phyloP scores from a whole-genome alignment of 495 filamentous ascomycete species.

The Penicillium salamii region DNA sequence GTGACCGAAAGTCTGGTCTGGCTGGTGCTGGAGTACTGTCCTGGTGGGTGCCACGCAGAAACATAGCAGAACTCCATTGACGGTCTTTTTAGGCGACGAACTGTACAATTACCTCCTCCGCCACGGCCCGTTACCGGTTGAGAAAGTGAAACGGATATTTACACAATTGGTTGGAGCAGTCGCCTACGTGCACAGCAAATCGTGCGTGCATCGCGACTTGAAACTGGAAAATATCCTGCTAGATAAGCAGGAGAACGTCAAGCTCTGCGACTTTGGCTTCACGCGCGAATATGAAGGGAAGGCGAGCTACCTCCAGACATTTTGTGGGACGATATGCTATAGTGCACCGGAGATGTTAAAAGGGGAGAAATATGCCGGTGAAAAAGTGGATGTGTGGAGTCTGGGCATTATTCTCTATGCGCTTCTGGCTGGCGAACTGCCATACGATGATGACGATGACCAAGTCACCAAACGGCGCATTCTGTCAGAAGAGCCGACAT shows the following conservation, averaged over 20 bases:
- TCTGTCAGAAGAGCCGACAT: slow-evolving; percentile 76
- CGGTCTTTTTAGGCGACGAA: slow-evolving; percentile 71
- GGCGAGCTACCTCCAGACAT: slow-evolving; percentile 92
- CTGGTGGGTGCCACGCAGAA: slow-evolving; percentile 56
- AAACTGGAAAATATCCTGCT: slow-evolving; percentile 97
- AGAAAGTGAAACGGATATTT: slow-evolving; percentile 94
- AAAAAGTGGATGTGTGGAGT: slow-evolving; percentile 98
- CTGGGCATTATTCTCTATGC: slow-evolving; percentile 95
- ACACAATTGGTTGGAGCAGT: slow-evolving; percentile 95
- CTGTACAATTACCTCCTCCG: slow-evolving; percentile 92
- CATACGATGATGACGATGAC: slow-evolving; percentile 94
- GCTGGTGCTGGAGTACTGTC: slow-evolving; percentile 95
- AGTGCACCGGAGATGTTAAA: slow-evolving; percentile 98
- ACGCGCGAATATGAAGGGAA: slow-evolving; percentile 96
- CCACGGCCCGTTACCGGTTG: slow-evolving; percentile 77
- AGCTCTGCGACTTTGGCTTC: slow-evolving; percentile 98
- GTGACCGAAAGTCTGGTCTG: slow-evolving; percentile 93
- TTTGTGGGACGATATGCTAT: slow-evolving; percentile 97
- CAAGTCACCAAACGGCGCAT: slow-evolving; percentile 81
- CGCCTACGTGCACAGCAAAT: slow-evolving; percentile 90
- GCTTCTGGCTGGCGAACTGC: slow-evolving; percentile 85
- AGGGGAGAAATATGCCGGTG: slow-evolving; percentile 94
- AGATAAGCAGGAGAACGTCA: slow-evolving; percentile 96
- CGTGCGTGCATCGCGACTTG: slow-evolving; percentile 93
- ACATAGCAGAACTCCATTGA: slow-evolving; percentile 2